Evolutionary conservation across 2,329 filamentous ascomycete species (phyloP).

Genomic region (Lecanicillium sp.): DNA sequence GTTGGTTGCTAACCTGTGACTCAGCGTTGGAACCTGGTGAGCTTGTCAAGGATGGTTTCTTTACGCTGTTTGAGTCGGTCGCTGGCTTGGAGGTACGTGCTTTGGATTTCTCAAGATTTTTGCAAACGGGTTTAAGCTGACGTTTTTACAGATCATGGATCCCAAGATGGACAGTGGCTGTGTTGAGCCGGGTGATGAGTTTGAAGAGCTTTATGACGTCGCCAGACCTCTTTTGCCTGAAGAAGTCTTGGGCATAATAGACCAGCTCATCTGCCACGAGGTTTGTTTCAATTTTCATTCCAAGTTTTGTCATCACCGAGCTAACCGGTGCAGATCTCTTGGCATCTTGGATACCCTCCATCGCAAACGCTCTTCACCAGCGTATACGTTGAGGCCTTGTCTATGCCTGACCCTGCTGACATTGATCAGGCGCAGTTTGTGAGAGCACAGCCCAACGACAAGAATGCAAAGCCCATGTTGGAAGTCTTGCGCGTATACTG

Average conservation of each 20-base stretch:
- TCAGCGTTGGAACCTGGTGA: slow-evolving; percentile 70
- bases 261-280: slow-evolving; percentile 84
- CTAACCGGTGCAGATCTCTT: slow-evolving; percentile 63
- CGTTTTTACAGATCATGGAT: slow-evolving; percentile 75
- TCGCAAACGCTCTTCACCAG: slow-evolving; percentile 94
- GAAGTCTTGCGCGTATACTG: slow-evolving; percentile 77
- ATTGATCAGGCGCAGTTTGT: slow-evolving; percentile 60
- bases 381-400: slow-evolving; percentile 75
- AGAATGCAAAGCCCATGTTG: slow-evolving; percentile 38
- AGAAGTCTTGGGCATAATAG: slow-evolving; percentile 87
- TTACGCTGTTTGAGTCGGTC: slow-evolving; percentile 91
- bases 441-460: slow-evolving; percentile 16
- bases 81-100: slow-evolving; percentile 63
- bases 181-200: slow-evolving; percentile 66
- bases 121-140: slow-evolving; percentile 1
- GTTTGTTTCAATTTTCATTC: slow-evolving; percentile 30
- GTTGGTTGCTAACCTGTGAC: slow-evolving; percentile 16
- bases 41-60: slow-evolving; percentile 86
- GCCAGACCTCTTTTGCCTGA: slow-evolving; percentile 58
- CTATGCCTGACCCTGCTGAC: slow-evolving; percentile 58
- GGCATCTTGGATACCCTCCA: slow-evolving; percentile 92
- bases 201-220: slow-evolving; percentile 77
- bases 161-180: slow-evolving; percentile 97
- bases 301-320: slow-evolving; percentile 1
- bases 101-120: slow-evolving; percentile 1